Evolutionary conservation across 2,329 filamentous ascomycete species (phyloP).

Genomic region (Fusarium continuum): DNA sequence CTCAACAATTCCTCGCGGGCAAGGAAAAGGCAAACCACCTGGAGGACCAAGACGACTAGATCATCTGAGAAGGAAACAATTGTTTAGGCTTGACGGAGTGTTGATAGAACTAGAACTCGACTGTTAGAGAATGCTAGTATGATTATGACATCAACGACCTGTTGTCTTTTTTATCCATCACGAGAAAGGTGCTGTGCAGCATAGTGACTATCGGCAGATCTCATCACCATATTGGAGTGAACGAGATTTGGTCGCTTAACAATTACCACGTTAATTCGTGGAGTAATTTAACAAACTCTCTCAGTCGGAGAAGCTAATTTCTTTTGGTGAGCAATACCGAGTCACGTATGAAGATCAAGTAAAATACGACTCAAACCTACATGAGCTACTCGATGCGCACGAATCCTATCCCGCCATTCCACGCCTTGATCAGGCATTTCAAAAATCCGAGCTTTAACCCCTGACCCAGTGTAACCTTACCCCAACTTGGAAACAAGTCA

Average conservation of each 20-base stretch:
- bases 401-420: conserved; percentile 12
- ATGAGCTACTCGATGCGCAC: conserved; percentile 19
- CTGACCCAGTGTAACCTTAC: conserved; percentile 2
- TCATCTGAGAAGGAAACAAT: conserved; percentile 19
- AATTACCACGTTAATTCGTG: conserved; percentile 4
- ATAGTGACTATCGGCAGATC: too few species aligned
- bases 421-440: neutral
- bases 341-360: conserved; percentile 2
- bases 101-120: conserved; percentile 7
- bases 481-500: conserved; percentile 12
- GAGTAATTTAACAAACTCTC: conserved; percentile 15
- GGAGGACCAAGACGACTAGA: conserved; percentile 7
- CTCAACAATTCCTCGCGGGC: conserved; percentile 13
- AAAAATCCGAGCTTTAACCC: neutral
- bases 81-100: conserved; percentile 1
- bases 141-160: conserved; percentile 18
- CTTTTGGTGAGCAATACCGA: conserved; percentile 6
- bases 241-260: neutral
- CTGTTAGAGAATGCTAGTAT: conserved; percentile 15
- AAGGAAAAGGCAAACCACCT: conserved; percentile 27
- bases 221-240: conserved; percentile 13
- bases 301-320: conserved; percentile 4
- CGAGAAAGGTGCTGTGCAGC: too few species aligned
- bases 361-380: conserved; percentile 18
- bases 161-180: neutral